phyloP scores from a whole-genome alignment of 352 stramenopile species.

The Globisporangium nodosum region DNA sequence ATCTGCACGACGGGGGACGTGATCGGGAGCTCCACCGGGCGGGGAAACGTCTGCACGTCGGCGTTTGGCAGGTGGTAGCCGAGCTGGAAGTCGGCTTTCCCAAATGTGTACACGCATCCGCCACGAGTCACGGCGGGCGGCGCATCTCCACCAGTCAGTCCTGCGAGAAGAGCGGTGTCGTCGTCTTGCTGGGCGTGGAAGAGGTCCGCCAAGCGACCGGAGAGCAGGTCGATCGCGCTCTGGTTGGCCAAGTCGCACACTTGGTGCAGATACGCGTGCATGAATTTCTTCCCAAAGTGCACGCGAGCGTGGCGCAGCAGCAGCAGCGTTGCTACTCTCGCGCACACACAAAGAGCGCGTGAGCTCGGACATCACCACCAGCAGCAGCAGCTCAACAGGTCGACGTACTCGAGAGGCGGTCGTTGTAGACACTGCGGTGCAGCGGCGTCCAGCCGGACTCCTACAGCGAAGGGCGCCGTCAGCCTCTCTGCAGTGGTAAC shows the following conservation, averaged over 20 bases:
- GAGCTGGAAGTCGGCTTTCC: slow-evolving; percentile 83
- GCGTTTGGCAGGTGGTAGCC: slow-evolving; percentile 80
- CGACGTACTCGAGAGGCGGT: slow-evolving; percentile 59
- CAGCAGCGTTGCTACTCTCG: slow-evolving; percentile 64
- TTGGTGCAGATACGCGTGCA: slow-evolving; percentile 45
- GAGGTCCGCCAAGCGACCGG: slow-evolving; percentile 11
- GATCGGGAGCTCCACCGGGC: slow-evolving; percentile 53
- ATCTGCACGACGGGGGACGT: slow-evolving; percentile 52
- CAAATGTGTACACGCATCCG: slow-evolving; percentile 71
- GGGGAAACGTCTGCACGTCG: slow-evolving; percentile 60
- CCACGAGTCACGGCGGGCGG: slow-evolving; percentile 7
- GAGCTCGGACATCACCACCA: background rate
- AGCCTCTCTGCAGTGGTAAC: background rate
- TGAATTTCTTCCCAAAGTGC: slow-evolving; percentile 41
- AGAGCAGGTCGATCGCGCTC: slow-evolving; percentile 66
- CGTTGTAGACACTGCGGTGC: slow-evolving; percentile 67
- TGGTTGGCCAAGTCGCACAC: slow-evolving; percentile 44
- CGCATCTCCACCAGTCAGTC: background rate
- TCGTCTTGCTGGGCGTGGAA: slow-evolving; percentile 9
- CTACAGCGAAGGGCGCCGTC: slow-evolving; percentile 22
- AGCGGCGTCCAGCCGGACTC: slow-evolving; percentile 81
- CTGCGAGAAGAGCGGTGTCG: background rate
- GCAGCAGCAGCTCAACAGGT: background rate
- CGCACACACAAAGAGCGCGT: background rate
- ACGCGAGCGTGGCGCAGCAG: slow-evolving; percentile 56